Base-by-base conservation (phyloP, 768 basidiomycete species). In the Termitomyces sp. region DNA sequence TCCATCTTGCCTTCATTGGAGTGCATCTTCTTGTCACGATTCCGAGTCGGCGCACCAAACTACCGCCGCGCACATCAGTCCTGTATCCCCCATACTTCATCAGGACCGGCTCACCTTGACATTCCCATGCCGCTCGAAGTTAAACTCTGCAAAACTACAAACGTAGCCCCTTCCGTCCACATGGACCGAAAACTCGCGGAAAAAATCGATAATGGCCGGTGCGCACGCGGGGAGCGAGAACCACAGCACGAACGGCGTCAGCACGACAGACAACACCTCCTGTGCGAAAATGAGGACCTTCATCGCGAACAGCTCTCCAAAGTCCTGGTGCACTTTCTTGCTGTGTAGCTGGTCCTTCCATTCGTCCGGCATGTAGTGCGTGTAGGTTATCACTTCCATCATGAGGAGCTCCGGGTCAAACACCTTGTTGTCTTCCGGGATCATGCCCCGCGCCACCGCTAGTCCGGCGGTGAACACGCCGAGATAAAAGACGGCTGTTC, bases 1-100 rank as follows among this genome's bases (percentile, higher is more conserved):
- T 99, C 97, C 95, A 99, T 98, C 80, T 99, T 99, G 35, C 92
- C 92, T 62, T 96, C 89, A 59, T 90, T 91, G 5, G 90, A 91
- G 64, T 89, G 78, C 78, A 89, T 86, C 57, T 83, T 83, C 63
- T 85, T 84, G 61, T 93, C 89, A 12, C 77, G 74, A 8, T 79
- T 81, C 39, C 76, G 72, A 3, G 82, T 78, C 0, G 92, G 91
- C 11, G 91, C 94, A n/a, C 93, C 93, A 64, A 92, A 94, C 89
- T 92, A 59, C 12, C 50, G 41, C 40, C 7, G 23, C n/a, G n/a
- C n/a, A n/a, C n/a, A n/a, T n/a, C n/a, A n/a, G n/a, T n/a, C n/a
- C n/a, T n/a, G n/a, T n/a, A n/a, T n/a, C n/a, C n/a, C n/a, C n/a
- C n/a, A n/a, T n/a, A n/a, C 2, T 28, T 28, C 28, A 28, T 5